Base-by-base conservation (phyloP, 208 protist genomes). In the Herpetomonas muscarum region DNA sequence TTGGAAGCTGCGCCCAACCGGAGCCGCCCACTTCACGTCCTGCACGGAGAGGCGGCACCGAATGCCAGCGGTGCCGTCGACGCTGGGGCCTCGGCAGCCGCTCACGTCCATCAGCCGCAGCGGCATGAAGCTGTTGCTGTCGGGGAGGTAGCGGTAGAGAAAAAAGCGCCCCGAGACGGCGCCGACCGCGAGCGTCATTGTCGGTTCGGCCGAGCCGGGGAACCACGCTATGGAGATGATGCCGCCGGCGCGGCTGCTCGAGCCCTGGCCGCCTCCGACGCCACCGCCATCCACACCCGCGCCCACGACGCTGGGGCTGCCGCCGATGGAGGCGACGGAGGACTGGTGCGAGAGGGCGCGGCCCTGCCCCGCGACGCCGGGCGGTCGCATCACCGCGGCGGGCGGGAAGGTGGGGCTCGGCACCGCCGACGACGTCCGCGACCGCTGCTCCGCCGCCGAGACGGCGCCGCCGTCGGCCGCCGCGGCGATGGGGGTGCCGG, bases 181-280 rank as follows among this genome's bases (percentile, higher is more conserved):
- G 22, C 89, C 89, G 21, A 87, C 75, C 30, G 86, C 85, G 12
- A 95, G 67, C 28, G 89, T 92, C 83, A 91, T 90, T 5, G 72
- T 78, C 25, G 72, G 58, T 69, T 91, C 85, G 41, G 69, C 71
- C 0, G 76, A 67, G 30, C 85, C 86, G 22, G 89, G 85, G 62
- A 92, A 95, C 84, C 85, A 95, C 7, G 83, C 74, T 45, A 93
- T 85, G 29, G 85, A 74, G 2, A 83, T 87, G 50, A 95, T 74
- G 24, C 85, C 88, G 47, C 70, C 62, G 4, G 42, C 71, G 63
- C 46, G 64, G 41, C 22, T 41, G 41, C 37, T 68, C 12, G 30
- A 34, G 30, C 45, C 57, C 46, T 5, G 22, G 34, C 13, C 32
- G 9, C 12, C 47, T 17, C 15, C n/a, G 47, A 31, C 10, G 6